Conservation (phyloP, 176 grass and related monocot genomes). For the Pontederia crassipes region DNA sequence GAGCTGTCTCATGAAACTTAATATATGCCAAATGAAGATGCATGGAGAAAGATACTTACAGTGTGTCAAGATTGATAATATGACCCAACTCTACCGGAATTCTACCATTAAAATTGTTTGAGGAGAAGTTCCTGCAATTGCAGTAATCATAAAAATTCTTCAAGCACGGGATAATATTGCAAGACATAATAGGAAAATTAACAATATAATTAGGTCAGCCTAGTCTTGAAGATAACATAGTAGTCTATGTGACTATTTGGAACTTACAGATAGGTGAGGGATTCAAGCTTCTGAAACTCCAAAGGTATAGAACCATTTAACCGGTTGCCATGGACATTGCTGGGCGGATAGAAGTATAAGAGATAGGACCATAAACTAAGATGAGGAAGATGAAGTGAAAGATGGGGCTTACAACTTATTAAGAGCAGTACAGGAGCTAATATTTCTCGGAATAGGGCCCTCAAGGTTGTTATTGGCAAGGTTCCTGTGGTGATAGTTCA, state of each 20-base stretch:
- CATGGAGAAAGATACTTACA: constrained; percentile 44
- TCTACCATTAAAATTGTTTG: constrained; percentile 81
- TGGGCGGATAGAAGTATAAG: constrained; percentile 20
- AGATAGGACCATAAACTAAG: constrained; percentile 3
- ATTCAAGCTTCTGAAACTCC: constrained; percentile 70
- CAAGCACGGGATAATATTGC: not conserved
- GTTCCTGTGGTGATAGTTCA: constrained; percentile 37
- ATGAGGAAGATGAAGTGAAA: not conserved
- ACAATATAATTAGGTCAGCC: too few relatives aligned
- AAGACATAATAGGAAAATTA: too few relatives aligned
- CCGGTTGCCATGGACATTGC: constrained; percentile 87
- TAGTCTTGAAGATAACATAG: too few relatives aligned
- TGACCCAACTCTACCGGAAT: constrained; percentile 78
- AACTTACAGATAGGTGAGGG: constrained; percentile 92
- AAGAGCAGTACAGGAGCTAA: constrained; percentile 85
- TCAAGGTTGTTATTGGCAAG: constrained; percentile 89
- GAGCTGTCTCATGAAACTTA: too few relatives aligned
- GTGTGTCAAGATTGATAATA: constrained; percentile 88
- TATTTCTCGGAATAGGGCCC: constrained; percentile 77
- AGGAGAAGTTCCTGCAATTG: constrained; percentile 72
- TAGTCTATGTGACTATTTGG: not conserved
- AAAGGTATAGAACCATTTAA: constrained; percentile 84
- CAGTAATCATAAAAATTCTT: not conserved
- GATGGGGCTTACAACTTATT: constrained; percentile 87
- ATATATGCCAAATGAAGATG: not conserved